A percentile compares a stretch with the other conserved stretches of the same genome.
Evolutionary conservation across 495 filamentous ascomycete genomes (phyloP).

Genomic region (Rostrohypoxylon terebratum): DNA sequence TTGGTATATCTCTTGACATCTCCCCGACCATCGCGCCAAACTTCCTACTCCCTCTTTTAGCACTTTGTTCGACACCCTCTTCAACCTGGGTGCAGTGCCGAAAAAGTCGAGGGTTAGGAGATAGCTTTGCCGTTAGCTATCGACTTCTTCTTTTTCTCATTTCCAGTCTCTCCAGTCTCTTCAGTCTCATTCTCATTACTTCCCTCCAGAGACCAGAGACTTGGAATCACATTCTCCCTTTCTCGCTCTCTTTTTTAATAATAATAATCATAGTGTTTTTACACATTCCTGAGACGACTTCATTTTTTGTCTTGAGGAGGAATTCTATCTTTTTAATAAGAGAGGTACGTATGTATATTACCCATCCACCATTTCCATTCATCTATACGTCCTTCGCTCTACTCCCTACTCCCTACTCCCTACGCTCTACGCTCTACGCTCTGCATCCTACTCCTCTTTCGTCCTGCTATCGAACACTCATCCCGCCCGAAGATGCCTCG

Average conservation of each 20-base stretch:
- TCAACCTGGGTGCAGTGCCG: slow-evolving; percentile 40
- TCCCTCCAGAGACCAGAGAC: not conserved
- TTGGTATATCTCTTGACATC: slow-evolving; percentile 38
- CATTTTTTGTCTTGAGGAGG: slow-evolving; percentile 18
- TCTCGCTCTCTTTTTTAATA: slow-evolving; percentile 25
- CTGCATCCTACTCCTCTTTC: no score
- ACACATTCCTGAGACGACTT: slow-evolving; percentile 40
- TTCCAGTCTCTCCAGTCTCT: not conserved
- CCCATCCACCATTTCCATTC: slow-evolving; percentile 13
- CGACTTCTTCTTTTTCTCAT: not conserved
- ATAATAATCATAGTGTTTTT: slow-evolving; percentile 26
- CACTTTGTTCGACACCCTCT: slow-evolving; percentile 38
- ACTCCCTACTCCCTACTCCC: no score
- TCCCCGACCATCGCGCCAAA: slow-evolving; percentile 35
- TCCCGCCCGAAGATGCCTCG: slow-evolving; percentile 2
- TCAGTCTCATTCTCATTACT: not conserved
- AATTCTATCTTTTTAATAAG: slow-evolving; percentile 15
- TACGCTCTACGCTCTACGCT: not conserved
- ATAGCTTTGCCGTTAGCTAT: slow-evolving; percentile 24
- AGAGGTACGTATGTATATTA: slow-evolving; percentile 35
- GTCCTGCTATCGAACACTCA: slow-evolving; percentile 7
- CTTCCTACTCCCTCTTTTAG: slow-evolving; percentile 33
- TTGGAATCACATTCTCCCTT: slow-evolving; percentile 12
- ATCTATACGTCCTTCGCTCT: not conserved
- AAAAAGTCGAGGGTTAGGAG: slow-evolving; percentile 31